Evolutionary conservation across 2,329 filamentous ascomycete species (phyloP).

Genomic region (Scolecobasidium constrictum): DNA sequence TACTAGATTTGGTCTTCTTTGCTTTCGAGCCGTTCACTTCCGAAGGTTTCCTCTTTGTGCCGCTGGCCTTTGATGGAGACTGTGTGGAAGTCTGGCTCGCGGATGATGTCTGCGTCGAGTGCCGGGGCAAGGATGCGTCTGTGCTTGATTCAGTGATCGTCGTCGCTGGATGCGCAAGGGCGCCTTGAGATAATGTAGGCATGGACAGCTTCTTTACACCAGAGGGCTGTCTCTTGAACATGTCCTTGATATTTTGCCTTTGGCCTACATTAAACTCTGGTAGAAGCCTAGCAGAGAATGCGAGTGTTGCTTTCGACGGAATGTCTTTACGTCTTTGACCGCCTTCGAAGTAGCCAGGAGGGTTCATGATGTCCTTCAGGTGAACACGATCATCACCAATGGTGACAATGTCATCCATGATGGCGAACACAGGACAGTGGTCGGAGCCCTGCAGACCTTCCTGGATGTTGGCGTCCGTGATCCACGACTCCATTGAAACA

Average conservation of each 20-base stretch:
- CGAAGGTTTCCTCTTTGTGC: slow-evolving; percentile 1
- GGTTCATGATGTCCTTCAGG: slow-evolving; percentile 68
- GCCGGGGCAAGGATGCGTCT: neutral
- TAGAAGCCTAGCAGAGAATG: slow-evolving; percentile 71
- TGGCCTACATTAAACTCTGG: slow-evolving; percentile 73
- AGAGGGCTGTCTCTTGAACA: slow-evolving; percentile 49
- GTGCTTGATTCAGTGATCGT: no score
- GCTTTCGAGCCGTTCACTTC: slow-evolving; percentile 14
- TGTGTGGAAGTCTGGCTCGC: slow-evolving; percentile 21
- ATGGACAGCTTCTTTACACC: neutral
- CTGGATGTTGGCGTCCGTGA: slow-evolving; percentile 74
- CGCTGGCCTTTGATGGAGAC: neutral
- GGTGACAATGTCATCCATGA: slow-evolving; percentile 53
- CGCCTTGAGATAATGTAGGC: no score
- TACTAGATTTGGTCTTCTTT: slow-evolving; percentile 42
- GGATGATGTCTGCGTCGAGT: neutral
- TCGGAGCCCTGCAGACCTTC: slow-evolving; percentile 81
- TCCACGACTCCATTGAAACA: slow-evolving; percentile 67
- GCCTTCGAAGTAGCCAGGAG: slow-evolving; percentile 55
- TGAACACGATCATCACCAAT: slow-evolving; percentile 39
- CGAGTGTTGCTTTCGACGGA: slow-evolving; percentile 53
- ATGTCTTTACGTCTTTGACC: slow-evolving; percentile 59
- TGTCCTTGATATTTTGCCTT: slow-evolving; percentile 77
- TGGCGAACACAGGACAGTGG: slow-evolving; percentile 85
- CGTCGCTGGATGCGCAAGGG: no score